phyloP scores from a whole-genome alignment of 257 asterid species.

The Rauvolfia tetraphylla region DNA sequence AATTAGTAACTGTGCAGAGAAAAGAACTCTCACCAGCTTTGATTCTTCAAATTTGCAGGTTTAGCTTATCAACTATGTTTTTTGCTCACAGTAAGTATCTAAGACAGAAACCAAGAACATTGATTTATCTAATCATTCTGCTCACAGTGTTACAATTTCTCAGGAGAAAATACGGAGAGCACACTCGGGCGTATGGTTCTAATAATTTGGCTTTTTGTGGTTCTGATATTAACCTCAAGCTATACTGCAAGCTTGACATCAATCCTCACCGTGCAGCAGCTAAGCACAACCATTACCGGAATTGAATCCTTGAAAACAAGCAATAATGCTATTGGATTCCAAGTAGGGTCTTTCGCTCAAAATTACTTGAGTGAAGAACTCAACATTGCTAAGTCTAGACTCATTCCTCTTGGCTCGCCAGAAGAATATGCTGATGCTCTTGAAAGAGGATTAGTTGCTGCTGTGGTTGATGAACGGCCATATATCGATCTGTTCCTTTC shows the following conservation, averaged over 20 bases:
- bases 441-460: constrained; percentile 45
- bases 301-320: constrained; percentile 61
- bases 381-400: constrained; percentile 63
- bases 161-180: constrained; percentile 78
- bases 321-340: constrained; percentile 65
- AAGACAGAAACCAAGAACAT: background rate
- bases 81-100: constrained; percentile 62
- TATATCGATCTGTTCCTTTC: constrained; percentile 65
- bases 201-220: constrained; percentile 78
- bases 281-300: constrained; percentile 65
- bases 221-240: constrained; percentile 63
- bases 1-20: background rate
- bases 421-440: constrained; percentile 70
- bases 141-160: background rate
- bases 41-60: constrained; percentile 50
- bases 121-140: constrained; percentile 5
- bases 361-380: constrained; percentile 61
- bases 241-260: constrained; percentile 86
- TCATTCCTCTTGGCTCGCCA: constrained; percentile 64
- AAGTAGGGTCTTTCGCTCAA: constrained; percentile 69
- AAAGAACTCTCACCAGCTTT: constrained; percentile 10
- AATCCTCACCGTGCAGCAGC: constrained; percentile 67
- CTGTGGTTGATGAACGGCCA: constrained; percentile 74
- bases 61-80: constrained; percentile 83
- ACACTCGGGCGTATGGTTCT: constrained; percentile 72